A percentile compares a stretch with the other conserved stretches of the same genome.
Conservation (phyloP, 1,284 basidiomycete genomes). For the Neonothopanus nambi region DNA sequence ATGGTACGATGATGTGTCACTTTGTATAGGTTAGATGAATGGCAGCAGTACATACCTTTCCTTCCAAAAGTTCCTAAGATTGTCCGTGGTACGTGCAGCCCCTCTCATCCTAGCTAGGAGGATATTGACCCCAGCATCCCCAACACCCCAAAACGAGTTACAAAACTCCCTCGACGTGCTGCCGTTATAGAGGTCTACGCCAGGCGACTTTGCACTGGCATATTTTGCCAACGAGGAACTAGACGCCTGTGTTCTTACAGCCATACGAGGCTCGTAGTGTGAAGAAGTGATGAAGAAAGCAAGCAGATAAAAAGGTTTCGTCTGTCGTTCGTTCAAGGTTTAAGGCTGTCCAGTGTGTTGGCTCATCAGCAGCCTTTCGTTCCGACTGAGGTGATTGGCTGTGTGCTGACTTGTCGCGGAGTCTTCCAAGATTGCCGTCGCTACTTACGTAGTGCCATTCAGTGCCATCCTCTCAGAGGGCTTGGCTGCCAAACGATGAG, state of each 20-base stretch:
- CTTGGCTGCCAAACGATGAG: no score
- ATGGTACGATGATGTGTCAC: not conserved
- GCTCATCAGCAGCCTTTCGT: no score
- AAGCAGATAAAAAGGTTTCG: no score
- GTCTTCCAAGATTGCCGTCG: no score
- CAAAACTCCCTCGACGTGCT: conserved; percentile 61
- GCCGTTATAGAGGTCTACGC: conserved; percentile 14
- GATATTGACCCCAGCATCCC: conserved; percentile 70
- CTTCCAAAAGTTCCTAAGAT: conserved; percentile 72
- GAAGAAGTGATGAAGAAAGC: not conserved
- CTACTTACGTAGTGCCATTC: no score
- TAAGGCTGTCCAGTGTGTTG: no score
- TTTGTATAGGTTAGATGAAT: not conserved
- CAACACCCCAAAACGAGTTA: conserved; percentile 77
- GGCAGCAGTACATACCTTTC: conserved; percentile 51
- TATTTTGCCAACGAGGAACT: conserved; percentile 13
- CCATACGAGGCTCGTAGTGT: not conserved
- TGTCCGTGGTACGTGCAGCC: conserved; percentile 65
- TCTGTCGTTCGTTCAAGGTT: no score
- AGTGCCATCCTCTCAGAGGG: no score
- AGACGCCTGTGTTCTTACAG: conserved; percentile 11
- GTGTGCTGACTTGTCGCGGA: no score
- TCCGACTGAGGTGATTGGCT: no score
- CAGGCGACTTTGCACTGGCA: conserved; percentile 13
- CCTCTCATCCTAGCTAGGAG: conserved; percentile 68